A percentile compares a stretch with the other conserved stretches of the same genome.
Evolutionary conservation across 345 rosid genomes (phyloP).

Genomic region (Clarkia xantiana): DNA sequence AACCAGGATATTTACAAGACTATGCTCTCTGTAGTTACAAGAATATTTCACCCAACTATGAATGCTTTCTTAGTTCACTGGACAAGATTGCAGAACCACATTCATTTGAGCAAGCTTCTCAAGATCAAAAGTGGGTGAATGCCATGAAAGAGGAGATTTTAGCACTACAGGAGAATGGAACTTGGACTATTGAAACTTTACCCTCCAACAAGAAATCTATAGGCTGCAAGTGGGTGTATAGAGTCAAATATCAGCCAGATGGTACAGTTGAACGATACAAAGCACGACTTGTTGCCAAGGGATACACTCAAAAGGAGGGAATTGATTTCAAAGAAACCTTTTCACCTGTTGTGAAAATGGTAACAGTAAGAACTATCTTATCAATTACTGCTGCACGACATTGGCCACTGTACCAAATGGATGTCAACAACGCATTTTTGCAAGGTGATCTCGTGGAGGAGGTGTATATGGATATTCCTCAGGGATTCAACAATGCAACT

Average conservation of each 20-base stretch:
- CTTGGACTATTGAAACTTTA: background rate
- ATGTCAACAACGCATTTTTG: slow-evolving; percentile 2
- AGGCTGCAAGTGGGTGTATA: background rate
- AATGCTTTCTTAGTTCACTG: no score
- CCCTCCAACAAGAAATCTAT: background rate
- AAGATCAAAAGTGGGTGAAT: no score
- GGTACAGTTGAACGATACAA: background rate
- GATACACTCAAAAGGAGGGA: background rate
- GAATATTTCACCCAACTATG: no score
- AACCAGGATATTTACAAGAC: no score
- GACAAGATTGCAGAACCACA: no score
- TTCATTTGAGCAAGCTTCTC: no score
- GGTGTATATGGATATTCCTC: background rate
- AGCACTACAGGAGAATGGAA: background rate
- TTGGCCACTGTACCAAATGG: background rate
- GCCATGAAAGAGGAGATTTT: no score
- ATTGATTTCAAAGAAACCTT: background rate
- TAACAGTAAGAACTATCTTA: background rate
- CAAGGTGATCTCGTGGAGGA: slow-evolving; percentile 1
- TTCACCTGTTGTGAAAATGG: background rate
- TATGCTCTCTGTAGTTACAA: no score
- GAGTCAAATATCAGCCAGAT: background rate
- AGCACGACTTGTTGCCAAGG: background rate
- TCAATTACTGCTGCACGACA: background rate
- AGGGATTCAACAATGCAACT: no score